Percentiles rank a stretch among this genome's conserved stretches.
phyloP scores from a whole-genome alignment of 2,329 filamentous ascomycete genomes.

The Fusarium gaditjirri region DNA sequence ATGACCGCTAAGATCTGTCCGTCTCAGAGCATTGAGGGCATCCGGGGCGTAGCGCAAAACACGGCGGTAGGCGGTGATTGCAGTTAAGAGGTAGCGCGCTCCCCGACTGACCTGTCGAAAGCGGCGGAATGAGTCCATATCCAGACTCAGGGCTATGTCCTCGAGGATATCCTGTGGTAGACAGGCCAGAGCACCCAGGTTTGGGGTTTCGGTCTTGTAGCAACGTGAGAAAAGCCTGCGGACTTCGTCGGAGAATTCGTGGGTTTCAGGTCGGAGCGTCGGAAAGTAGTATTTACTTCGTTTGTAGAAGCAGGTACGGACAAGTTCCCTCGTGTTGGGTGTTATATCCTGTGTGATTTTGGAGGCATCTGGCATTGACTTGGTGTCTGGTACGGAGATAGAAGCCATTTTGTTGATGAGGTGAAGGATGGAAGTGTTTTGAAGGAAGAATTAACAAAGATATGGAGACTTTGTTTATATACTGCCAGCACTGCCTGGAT shows the following conservation, averaged over 20 bases:
- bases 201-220: too few species aligned
- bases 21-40: not conserved
- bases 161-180: rapidly evolving
- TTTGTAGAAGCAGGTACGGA: conserved; percentile 14
- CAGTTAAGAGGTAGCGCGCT: not conserved
- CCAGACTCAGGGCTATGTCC: rapidly evolving
- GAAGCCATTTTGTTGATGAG: not conserved
- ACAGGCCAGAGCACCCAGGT: rapidly evolving
- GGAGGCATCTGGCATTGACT: rapidly evolving
- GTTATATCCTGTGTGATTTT: rapidly evolving
- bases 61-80: rapidly evolving
- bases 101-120: not conserved
- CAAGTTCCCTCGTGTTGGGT: rapidly evolving
- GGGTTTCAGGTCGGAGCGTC: not conserved
- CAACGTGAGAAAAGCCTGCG: not conserved
- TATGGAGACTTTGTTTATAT: not conserved
- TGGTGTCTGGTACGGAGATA: rapidly evolving
- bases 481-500: rapidly evolving
- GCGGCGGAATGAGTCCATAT: not conserved
- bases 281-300: not conserved
- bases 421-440: not conserved
- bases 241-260: rapidly evolving
- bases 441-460: rapidly evolving
- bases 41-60: not conserved
- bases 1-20: rapidly evolving